Evolutionary conservation across 1,284 basidiomycete species (phyloP).

Genomic region (Earliella scabrosa): DNA sequence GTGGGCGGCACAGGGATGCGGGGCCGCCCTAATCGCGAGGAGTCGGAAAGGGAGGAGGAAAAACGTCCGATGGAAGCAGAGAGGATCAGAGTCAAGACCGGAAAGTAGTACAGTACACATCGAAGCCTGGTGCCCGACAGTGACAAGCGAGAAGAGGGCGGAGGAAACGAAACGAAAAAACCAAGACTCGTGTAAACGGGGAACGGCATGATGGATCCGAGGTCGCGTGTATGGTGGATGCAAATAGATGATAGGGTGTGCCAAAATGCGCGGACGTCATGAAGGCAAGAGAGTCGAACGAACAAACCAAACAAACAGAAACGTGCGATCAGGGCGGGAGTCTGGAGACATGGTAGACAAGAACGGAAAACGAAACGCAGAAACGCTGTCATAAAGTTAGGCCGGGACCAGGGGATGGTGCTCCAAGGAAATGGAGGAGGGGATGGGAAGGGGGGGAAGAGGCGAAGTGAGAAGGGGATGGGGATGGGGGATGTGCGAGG

Average conservation of each 20-base stretch:
- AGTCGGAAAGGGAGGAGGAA: too few species aligned
- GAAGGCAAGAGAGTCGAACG: too few species aligned
- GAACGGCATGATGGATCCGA: background rate
- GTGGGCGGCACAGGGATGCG: too few species aligned
- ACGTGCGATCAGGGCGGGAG: background rate
- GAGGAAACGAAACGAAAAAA: background rate
- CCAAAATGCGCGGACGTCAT: too few species aligned
- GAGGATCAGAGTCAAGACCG: background rate
- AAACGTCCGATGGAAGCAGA: background rate
- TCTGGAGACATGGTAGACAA: background rate
- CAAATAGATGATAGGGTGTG: background rate
- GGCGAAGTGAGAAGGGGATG: background rate
- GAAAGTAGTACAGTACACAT: constrained; percentile 11
- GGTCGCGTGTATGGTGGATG: background rate
- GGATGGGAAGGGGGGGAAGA: background rate
- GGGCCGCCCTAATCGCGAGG: too few species aligned
- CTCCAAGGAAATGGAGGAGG: too few species aligned
- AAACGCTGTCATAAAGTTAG: background rate
- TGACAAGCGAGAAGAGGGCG: background rate
- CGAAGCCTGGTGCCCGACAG: constrained; percentile 23
- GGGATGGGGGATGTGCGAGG: background rate
- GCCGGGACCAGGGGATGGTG: background rate
- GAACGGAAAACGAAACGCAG: background rate
- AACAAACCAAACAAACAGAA: too few species aligned
- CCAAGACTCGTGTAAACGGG: background rate